phyloP scores from a whole-genome alignment of 1,284 basidiomycete genomes.

The Rhodotorula sp. region DNA sequence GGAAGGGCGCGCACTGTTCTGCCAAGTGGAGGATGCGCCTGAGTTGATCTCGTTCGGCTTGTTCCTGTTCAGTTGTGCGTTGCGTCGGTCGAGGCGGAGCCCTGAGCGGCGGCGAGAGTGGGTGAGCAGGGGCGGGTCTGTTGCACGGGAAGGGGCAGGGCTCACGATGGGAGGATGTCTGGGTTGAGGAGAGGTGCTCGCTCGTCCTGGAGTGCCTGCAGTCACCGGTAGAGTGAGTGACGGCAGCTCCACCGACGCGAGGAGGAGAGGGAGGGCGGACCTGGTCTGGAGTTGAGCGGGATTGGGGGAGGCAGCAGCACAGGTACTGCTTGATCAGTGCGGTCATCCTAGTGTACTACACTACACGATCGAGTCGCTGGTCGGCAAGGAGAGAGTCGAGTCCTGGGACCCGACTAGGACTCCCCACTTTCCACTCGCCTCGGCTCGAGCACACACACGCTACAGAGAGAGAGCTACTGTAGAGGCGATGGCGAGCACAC shows the following conservation, averaged over 20 bases:
- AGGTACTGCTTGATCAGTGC: slow-evolving; percentile 10
- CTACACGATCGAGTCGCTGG: background rate
- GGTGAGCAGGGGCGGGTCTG: background rate
- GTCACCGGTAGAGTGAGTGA: background rate
- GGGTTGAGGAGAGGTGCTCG: slow-evolving; percentile 24
- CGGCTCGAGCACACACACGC: background rate
- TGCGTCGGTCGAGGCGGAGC: background rate
- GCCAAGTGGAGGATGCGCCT: background rate
- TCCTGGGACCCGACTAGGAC: too few species aligned
- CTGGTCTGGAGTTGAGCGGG: background rate
- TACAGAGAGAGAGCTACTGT: background rate
- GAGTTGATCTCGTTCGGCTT: background rate
- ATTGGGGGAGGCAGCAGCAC: slow-evolving; percentile 12
- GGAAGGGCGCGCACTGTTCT: background rate
- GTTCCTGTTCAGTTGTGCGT: background rate
- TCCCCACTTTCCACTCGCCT: background rate
- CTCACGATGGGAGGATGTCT: slow-evolving; percentile 30
- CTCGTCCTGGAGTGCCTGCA: background rate
- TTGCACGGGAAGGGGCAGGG: background rate
- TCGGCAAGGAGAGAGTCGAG: background rate
- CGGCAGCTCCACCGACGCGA: background rate
- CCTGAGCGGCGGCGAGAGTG: background rate
- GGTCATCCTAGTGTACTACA: background rate
- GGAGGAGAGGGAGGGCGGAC: background rate
- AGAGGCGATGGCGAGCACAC: slow-evolving; percentile 6